These are phyloP conservation scores for Dioscorea alata DNA, from an alignment of 106 monocot species.

Conservation along the genomic window DNA sequence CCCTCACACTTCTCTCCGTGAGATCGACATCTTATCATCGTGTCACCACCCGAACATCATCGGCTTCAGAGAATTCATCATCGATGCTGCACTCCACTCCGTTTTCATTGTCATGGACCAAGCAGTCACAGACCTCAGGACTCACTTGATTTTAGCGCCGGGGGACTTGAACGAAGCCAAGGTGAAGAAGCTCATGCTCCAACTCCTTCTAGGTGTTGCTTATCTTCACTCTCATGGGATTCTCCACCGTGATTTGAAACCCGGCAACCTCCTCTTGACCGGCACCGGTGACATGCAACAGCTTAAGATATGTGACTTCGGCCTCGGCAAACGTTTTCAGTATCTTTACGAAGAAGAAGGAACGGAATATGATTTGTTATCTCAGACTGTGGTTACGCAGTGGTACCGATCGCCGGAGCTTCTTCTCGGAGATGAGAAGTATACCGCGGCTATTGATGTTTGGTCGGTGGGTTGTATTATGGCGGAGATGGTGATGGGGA, in stretches of 20 bases:
- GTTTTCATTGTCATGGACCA: not conserved
- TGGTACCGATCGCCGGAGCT: not conserved
- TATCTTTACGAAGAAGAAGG: no score
- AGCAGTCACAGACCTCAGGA: not conserved
- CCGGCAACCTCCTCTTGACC: not conserved
- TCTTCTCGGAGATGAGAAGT: not conserved
- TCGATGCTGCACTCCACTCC: not conserved
- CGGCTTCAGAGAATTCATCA: not conserved
- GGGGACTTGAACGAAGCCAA: not conserved
- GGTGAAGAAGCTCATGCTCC: not conserved
- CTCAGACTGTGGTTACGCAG: not conserved
- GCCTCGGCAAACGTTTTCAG: not conserved
- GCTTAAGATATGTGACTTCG: not conserved
- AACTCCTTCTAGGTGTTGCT: not conserved
- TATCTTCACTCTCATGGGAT: not conserved
- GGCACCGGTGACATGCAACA: not conserved
- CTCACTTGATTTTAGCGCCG: not conserved
- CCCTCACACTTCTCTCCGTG: not conserved
- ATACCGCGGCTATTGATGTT: not conserved
- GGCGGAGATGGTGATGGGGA: not conserved
- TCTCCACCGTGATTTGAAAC: not conserved
- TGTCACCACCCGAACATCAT: not conserved
- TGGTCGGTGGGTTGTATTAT: not conserved
- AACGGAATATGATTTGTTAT: no score
- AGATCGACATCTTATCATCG: not conserved